Evolutionary conservation across 176 grass and related monocot genomes (phyloP), one percentile per base, ranked within the genome.

Genomic region (Sorghum bicolor): DNA sequence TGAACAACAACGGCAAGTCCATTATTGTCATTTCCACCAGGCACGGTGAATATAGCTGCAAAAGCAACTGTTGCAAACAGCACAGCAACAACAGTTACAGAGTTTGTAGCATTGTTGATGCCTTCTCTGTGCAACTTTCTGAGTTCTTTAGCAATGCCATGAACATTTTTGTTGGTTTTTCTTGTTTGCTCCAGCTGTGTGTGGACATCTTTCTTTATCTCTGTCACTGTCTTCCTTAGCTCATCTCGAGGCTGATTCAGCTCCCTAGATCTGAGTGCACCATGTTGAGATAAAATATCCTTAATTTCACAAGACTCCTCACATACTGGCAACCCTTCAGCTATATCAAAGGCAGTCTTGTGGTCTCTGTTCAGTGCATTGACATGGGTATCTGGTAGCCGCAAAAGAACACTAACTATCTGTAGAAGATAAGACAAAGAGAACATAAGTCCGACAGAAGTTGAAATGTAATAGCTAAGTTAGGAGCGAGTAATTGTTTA

Each of bases 181-280:
- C 85, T 86, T 0, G 93, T 98, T 70, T 98, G 96, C 68, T 95
- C 96, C 24, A 98, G 84, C 63, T 98, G 96, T 63, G 91, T 95
- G 76, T 98, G 91, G n/a, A 98, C 87, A 87, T 98, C 85, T 77
- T 98, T 98, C 78, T 98, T 98, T 68, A 98, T 98, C 80, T 98
- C 89, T 63, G 93, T 95, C 31, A 98, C 96, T 7, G 96, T 98
- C 68, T 98, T 98, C 64, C 89, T 17, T 32, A 98, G 89, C 61
- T 98, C 96, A 80, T 95, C 96, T 74, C 93, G 87, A 66, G 96
- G 96, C 48, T 98, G 96, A 72, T 98, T 98, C 70, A 98, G 66
- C 77, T 98, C 96, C 67, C 94, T 95, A 31, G 96, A 90, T 78
- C 96, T 86, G 28, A 98, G 78, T 5, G 96, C 91, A 5, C 89